phyloP scores from a whole-genome alignment of 768 basidiomycete genomes.

The Macrolepiota dolichaula region DNA sequence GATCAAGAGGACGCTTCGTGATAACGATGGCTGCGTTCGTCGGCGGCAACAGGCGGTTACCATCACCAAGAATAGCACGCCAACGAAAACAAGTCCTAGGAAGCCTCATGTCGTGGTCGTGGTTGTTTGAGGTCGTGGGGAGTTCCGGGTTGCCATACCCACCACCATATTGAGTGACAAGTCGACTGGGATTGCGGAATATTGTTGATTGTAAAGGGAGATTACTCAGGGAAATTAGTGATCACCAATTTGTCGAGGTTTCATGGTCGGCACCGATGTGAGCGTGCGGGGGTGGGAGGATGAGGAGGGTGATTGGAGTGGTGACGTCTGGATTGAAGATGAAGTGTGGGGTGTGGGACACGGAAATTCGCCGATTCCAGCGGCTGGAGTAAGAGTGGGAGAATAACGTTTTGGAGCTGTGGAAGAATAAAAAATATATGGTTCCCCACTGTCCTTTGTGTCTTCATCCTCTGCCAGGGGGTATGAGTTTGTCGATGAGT shows the following conservation, averaged over 20 bases:
- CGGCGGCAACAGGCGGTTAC: too few relatives aligned
- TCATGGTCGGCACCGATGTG: neutral
- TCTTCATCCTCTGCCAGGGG: neutral
- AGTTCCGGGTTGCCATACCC: neutral
- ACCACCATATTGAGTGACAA: neutral
- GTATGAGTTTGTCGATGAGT: neutral
- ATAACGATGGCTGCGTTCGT: too few relatives aligned
- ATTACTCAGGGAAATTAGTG: neutral
- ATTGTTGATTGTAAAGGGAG: neutral
- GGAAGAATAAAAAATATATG: conserved; percentile 9
- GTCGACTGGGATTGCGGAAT: neutral
- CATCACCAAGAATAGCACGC: too few relatives aligned
- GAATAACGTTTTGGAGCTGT: neutral
- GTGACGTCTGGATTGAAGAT: neutral
- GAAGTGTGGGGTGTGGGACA: neutral
- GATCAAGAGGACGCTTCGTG: too few relatives aligned
- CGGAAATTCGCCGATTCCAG: conserved; percentile 9
- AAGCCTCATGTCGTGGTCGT: too few relatives aligned
- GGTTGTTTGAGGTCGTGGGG: neutral
- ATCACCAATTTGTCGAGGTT: neutral
- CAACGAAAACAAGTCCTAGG: too few relatives aligned
- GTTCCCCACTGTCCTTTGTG: neutral
- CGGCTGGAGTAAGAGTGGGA: neutral
- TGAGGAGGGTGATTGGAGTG: conserved; percentile 1
- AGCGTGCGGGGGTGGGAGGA: neutral